phyloP scores from a whole-genome alignment of 2,329 filamentous ascomycete genomes.

The Diaporthe nobilis region DNA sequence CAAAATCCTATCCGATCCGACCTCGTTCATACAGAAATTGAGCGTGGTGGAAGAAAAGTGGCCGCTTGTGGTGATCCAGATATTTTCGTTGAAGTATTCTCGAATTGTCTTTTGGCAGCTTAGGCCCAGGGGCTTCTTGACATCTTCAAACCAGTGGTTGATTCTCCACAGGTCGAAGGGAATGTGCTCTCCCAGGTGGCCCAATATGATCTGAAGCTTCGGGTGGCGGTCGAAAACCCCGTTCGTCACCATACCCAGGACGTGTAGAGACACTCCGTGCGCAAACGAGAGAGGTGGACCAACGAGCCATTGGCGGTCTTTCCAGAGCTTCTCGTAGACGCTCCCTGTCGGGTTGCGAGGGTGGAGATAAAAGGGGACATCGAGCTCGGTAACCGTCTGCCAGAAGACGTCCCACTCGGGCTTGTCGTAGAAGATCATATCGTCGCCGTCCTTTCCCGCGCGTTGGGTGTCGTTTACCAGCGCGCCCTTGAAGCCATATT shows the following conservation, averaged over 20 bases:
- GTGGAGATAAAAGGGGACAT: constrained; percentile 76
- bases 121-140: constrained; percentile 45
- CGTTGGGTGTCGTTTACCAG: constrained; percentile 75
- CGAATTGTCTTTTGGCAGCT: constrained; percentile 64
- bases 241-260: constrained; percentile 66
- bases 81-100: constrained; percentile 68
- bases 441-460: constrained; percentile 70
- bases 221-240: constrained; percentile 64
- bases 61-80: constrained; percentile 71
- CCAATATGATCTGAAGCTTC: constrained; percentile 60
- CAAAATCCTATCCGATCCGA: constrained; percentile 64
- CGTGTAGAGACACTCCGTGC: constrained; percentile 70
- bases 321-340: constrained; percentile 56
- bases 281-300: constrained; percentile 72
- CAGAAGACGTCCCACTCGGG: constrained; percentile 74
- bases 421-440: constrained; percentile 75
- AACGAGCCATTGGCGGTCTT: constrained; percentile 70
- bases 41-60: constrained; percentile 69
- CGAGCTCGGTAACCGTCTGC: constrained; percentile 68
- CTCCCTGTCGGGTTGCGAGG: constrained; percentile 69
- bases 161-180: constrained; percentile 65
- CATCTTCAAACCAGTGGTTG: constrained; percentile 70
- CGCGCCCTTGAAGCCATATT: constrained; percentile 73
- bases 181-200: constrained; percentile 64
- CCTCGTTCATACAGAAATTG: constrained; percentile 63